Evolutionary conservation across 1,284 basidiomycete species (phyloP).

Genomic region (Vanrija humicola): DNA sequence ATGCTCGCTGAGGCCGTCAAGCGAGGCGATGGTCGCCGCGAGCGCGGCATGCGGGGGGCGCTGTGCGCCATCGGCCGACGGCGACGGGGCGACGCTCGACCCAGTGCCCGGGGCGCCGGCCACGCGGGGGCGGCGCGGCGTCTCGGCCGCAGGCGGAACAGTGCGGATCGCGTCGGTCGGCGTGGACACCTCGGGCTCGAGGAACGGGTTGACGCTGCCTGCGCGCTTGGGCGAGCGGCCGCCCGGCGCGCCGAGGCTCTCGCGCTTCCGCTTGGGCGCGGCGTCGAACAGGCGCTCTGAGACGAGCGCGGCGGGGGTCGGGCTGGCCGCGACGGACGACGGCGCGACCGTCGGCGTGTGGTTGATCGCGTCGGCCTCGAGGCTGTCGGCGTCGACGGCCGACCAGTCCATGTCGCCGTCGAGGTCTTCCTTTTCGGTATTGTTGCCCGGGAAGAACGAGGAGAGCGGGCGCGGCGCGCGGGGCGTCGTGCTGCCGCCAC

Average conservation of each 20-base stretch:
- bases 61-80: background rate
- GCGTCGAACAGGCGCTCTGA: slow-evolving; percentile 1
- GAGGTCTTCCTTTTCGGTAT: slow-evolving; percentile 5
- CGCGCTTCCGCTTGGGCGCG: slow-evolving; percentile 6
- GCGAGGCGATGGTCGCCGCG: slow-evolving; percentile 20
- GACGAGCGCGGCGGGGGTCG: background rate
- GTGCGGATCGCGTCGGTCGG: no score
- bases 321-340: background rate
- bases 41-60: slow-evolving; percentile 23
- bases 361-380: slow-evolving; percentile 30
- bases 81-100: no score
- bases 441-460: background rate
- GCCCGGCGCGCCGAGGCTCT: background rate
- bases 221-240: no score
- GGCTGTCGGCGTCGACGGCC: slow-evolving; percentile 31
- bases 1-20: slow-evolving; percentile 35
- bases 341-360: background rate
- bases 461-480: no score
- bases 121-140: no score
- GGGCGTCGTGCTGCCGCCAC: no score
- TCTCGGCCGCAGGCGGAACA: no score
- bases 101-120: no score
- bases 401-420: slow-evolving; percentile 34
- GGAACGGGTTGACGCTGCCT: no score
- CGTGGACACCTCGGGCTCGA: no score